A percentile compares a stretch with the other conserved stretches of the same genome.
These are phyloP conservation scores for Phaseolus coccineus DNA, from an alignment of 331 rosid genomes.

Conservation along the genomic window DNA sequence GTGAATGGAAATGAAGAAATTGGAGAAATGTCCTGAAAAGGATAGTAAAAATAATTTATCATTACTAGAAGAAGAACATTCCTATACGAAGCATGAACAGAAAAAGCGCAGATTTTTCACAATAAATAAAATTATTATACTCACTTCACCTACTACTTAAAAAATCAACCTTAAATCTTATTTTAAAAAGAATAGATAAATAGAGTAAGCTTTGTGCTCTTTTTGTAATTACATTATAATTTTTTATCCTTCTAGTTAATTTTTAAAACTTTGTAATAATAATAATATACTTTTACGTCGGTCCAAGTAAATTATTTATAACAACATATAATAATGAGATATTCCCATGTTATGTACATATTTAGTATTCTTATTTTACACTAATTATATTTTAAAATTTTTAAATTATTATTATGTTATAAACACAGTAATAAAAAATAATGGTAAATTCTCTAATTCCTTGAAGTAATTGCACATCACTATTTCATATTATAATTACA, in stretches of 20 bases:
- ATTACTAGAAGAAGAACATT: not conserved
- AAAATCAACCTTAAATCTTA: not conserved
- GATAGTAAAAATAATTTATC: not conserved
- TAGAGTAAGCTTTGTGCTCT: not conserved
- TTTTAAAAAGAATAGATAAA: not conserved
- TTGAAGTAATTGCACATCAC: too few relatives aligned
- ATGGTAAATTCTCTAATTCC: too few relatives aligned
- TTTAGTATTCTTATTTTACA: too few relatives aligned
- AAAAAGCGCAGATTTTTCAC: not conserved
- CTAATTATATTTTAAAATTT: too few relatives aligned
- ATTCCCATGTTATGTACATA: too few relatives aligned
- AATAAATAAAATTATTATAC: not conserved
- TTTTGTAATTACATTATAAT: not conserved
- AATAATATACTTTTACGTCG: not conserved
- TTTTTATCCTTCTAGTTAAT: not conserved
- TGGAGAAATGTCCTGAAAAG: not conserved
- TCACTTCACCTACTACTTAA: not conserved
- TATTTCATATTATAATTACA: too few relatives aligned
- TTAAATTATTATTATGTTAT: too few relatives aligned
- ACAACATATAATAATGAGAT: not conserved
- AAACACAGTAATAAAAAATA: too few relatives aligned
- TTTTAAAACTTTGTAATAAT: not conserved
- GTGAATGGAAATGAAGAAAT: conserved; percentile 2
- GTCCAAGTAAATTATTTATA: not conserved
- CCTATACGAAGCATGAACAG: not conserved